A percentile compares a stretch with the other conserved stretches of the same genome.
Evolutionary conservation across 176 grass and related monocot species (phyloP).

Genomic region (Elymus sibiricus): DNA sequence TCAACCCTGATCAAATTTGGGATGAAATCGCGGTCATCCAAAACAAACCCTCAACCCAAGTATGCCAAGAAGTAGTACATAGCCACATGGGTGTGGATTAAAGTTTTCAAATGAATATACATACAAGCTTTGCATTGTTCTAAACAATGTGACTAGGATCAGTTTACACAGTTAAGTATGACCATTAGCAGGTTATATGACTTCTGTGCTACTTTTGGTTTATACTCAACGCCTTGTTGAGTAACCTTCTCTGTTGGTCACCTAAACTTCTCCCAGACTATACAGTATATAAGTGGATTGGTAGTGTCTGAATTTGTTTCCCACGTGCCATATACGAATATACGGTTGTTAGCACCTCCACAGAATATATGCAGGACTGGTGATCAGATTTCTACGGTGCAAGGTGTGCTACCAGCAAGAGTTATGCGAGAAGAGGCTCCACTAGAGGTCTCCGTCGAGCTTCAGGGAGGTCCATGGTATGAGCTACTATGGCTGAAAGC

Average conservation of each 20-base stretch:
- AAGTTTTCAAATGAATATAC: not conserved
- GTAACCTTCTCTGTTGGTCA: not conserved
- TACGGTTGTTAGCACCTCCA: constrained; percentile 8
- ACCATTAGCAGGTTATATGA: not conserved
- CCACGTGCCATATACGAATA: not conserved
- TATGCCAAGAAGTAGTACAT: not conserved
- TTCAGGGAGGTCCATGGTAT: constrained; percentile 90
- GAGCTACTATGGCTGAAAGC: constrained; percentile 63
- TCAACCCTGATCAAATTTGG: not conserved
- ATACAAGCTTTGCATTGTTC: not conserved
- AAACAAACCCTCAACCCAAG: not conserved
- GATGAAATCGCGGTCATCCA: not conserved
- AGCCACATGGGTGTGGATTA: not conserved
- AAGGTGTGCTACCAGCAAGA: constrained; percentile 1
- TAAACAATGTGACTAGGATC: constrained; percentile 3
- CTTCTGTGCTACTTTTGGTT: not conserved
- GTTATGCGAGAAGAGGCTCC: constrained; percentile 82
- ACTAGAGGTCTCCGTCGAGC: constrained; percentile 41
- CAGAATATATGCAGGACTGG: not conserved
- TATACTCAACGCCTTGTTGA: constrained; percentile 24
- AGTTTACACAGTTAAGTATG: not conserved
- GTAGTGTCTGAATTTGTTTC: not conserved
- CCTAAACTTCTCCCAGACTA: constrained; percentile 7
- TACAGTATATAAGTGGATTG: constrained; percentile 14
- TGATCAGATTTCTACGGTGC: not conserved